Conservation (phyloP, 805 yeast genomes). For the Lipomyces sp. region DNA sequence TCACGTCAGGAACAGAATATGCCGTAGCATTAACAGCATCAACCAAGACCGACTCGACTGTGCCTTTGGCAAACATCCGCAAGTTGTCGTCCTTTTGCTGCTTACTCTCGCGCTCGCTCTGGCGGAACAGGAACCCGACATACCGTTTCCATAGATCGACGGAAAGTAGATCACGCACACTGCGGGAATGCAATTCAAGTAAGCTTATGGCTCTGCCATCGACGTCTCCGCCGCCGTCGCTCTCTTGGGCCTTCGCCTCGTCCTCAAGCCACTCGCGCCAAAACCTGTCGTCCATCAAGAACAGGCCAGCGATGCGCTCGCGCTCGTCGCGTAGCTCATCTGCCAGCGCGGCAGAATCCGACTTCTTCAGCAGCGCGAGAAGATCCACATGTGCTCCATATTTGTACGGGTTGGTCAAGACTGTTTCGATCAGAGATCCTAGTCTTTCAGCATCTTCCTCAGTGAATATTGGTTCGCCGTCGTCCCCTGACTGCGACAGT, state of each 20-base stretch:
- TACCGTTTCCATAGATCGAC: constrained; percentile 23
- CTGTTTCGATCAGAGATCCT: constrained; percentile 17
- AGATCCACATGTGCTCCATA: constrained; percentile 14
- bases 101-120: constrained; percentile 4
- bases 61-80: constrained; percentile 5
- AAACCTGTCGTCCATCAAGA: constrained; percentile 12
- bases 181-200: constrained; percentile 11
- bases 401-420: constrained; percentile 11
- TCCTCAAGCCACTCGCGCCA: constrained; percentile 26
- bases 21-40: constrained; percentile 26
- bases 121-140: constrained; percentile 9
- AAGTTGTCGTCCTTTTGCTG: constrained; percentile 1
- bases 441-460: constrained; percentile 24
- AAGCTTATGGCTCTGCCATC: constrained; percentile 10
- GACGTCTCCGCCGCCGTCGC: neutral
- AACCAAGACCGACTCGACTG: constrained; percentile 9
- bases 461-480: constrained; percentile 5
- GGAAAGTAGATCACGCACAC: constrained; percentile 20
- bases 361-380: constrained; percentile 10
- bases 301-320: constrained; percentile 10
- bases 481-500: neutral
- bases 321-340: constrained; percentile 23
- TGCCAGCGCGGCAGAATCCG: constrained; percentile 14
- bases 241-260: constrained; percentile 1
- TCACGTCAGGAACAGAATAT: constrained; percentile 20